phyloP scores from a whole-genome alignment of 805 yeast genomes.

The Schwanniomyces sp. region DNA sequence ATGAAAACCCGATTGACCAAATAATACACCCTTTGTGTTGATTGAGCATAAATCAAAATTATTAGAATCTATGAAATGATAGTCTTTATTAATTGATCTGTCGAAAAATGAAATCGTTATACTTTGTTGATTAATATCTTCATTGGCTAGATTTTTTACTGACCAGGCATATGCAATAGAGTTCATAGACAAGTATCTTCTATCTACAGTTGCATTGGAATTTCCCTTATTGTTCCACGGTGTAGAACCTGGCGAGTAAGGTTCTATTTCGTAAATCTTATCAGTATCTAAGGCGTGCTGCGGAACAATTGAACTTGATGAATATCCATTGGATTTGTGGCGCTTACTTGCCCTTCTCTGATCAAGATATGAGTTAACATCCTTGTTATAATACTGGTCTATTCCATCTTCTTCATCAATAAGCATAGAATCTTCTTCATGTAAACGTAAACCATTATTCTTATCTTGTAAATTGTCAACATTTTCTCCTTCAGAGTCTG shows the following conservation, averaged over 20 bases:
- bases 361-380: conserved; percentile 14
- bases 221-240: conserved; percentile 39
- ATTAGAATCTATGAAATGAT: conserved; percentile 77
- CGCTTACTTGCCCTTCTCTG: conserved; percentile 18
- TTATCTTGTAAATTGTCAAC: conserved; percentile 1
- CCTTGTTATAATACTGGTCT: conserved; percentile 21
- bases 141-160: conserved; percentile 42
- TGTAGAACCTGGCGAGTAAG: conserved; percentile 86
- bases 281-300: neutral
- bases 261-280: conserved; percentile 36
- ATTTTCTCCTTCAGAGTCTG: conserved; percentile 12
- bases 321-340: conserved; percentile 14
- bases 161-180: conserved; percentile 80
- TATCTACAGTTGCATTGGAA: conserved; percentile 34
- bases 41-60: conserved; percentile 76
- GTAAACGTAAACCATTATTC: conserved; percentile 10
- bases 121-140: conserved; percentile 44
- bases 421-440: conserved; percentile 34
- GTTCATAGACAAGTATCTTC: conserved; percentile 81
- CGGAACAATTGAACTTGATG: neutral
- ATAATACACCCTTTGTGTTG: conserved; percentile 62
- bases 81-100: conserved; percentile 69
- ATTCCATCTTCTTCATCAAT: conserved; percentile 33
- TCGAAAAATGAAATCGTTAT: conserved; percentile 90
- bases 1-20: conserved; percentile 44